phyloP scores from a whole-genome alignment of 2,329 filamentous ascomycete genomes.

The Coniochaeta sp. region DNA sequence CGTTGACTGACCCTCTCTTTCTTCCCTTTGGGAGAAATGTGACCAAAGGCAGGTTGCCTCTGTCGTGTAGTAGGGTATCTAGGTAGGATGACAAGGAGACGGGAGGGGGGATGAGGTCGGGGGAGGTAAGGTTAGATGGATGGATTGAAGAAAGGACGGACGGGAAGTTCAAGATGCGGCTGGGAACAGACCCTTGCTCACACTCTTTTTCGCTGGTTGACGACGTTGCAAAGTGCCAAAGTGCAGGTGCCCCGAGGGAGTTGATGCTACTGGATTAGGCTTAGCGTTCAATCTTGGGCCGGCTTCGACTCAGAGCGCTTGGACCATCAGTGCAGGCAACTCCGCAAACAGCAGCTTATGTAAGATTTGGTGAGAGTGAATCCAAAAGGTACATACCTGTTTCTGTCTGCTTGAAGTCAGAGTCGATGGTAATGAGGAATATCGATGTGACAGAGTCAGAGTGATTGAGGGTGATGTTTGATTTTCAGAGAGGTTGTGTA shows the following conservation, averaged over 20 bases:
- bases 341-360: not conserved
- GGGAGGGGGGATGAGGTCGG: not conserved
- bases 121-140: too few relatives aligned
- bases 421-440: too few relatives aligned
- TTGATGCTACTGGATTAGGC: not conserved
- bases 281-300: not conserved
- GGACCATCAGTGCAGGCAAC: too few relatives aligned
- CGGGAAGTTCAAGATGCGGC: conserved; percentile 4
- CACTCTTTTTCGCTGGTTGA: conserved; percentile 2
- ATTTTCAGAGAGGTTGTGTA: too few relatives aligned
- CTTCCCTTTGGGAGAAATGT: not conserved
- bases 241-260: conserved; percentile 1
- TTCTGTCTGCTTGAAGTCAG: too few relatives aligned
- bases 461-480: too few relatives aligned
- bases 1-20: not conserved
- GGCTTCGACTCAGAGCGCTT: not conserved
- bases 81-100: not conserved
- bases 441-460: too few relatives aligned
- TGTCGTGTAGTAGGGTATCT: not conserved
- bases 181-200: not conserved
- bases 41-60: not conserved
- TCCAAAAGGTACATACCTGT: not conserved
- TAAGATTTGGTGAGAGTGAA: too few relatives aligned
- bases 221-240: conserved; percentile 3
- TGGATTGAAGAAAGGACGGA: conserved; percentile 2